These are phyloP conservation scores for Mollisia scopiformis DNA, from an alignment of 2,329 filamentous ascomycete genomes.

Conservation along the genomic window DNA sequence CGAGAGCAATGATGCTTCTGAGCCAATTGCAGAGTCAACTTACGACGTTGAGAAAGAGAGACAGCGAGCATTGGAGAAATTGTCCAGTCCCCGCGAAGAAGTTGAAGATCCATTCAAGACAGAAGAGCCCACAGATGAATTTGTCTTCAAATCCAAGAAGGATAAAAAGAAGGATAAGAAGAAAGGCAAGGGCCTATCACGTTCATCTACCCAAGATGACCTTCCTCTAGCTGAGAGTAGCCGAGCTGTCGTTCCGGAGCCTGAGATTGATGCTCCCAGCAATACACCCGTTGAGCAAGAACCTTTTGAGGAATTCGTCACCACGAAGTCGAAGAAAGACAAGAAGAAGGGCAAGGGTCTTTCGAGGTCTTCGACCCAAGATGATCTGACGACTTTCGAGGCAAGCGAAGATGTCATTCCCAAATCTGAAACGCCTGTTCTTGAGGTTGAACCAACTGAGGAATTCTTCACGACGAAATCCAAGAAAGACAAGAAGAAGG, in stretches of 20 bases:
- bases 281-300: conserved; percentile 5
- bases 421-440: not conserved
- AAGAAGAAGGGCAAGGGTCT: conserved; percentile 42
- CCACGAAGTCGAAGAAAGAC: conserved; percentile 33
- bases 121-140: conserved; percentile 23
- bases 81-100: conserved; percentile 17
- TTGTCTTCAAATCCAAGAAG: conserved; percentile 39
- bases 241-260: not conserved
- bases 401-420: not conserved
- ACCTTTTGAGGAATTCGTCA: conserved; percentile 4
- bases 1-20: conserved; percentile 14
- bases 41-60: conserved; percentile 17
- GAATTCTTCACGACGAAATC: conserved; percentile 25
- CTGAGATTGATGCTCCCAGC: not conserved
- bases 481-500: conserved; percentile 48
- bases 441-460: conserved; percentile 12
- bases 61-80: conserved; percentile 19
- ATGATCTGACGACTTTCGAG: conserved; percentile 6
- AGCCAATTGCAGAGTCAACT: not conserved
- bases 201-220: conserved; percentile 6
- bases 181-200: conserved; percentile 14
- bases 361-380: conserved; percentile 11
- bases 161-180: conserved; percentile 42
- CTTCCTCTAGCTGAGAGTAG: not conserved
- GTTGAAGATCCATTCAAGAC: not conserved